Evolutionary conservation across 768 basidiomycete genomes (phyloP).

Genomic region (Rhizopogon salebrosus): DNA sequence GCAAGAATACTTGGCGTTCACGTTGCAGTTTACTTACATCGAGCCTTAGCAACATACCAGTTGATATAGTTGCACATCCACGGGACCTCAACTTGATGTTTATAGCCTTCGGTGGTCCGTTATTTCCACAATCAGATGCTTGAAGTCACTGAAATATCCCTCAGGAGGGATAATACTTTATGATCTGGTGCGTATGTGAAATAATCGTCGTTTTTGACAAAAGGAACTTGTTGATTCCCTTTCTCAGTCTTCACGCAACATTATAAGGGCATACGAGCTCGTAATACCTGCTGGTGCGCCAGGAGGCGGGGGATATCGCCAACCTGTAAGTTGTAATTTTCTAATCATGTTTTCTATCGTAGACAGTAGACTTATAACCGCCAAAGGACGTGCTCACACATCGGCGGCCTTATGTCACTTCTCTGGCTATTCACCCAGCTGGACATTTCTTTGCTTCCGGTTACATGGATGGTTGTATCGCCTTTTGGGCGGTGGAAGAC

Average conservation of each 20-base stretch:
- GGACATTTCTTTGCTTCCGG: slow-evolving; percentile 77
- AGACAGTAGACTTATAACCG: neutral
- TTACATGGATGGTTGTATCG: slow-evolving; percentile 75
- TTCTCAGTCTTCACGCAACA: slow-evolving; percentile 41
- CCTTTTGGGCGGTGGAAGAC: slow-evolving; percentile 81
- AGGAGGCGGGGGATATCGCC: slow-evolving; percentile 63
- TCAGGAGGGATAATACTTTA: slow-evolving; percentile 57
- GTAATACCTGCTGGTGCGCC: slow-evolving; percentile 76
- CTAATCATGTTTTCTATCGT: neutral
- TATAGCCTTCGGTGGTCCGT: slow-evolving; percentile 67
- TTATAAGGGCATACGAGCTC: slow-evolving; percentile 61
- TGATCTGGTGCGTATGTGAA: slow-evolving; percentile 40
- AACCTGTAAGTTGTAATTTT: slow-evolving; percentile 32
- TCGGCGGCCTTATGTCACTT: slow-evolving; percentile 65
- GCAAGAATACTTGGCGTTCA: neutral
- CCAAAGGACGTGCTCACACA: slow-evolving; percentile 62
- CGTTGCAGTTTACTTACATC: slow-evolving; percentile 3
- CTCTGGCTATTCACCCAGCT: slow-evolving; percentile 67
- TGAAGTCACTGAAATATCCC: neutral
- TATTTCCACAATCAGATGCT: slow-evolving; percentile 1
- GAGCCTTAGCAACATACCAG: slow-evolving; percentile 37
- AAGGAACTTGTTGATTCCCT: neutral
- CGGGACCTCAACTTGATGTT: slow-evolving; percentile 69
- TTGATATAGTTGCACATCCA: slow-evolving; percentile 66
- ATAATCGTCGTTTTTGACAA: neutral